Percentiles rank a stretch among this genome's conserved stretches.
Evolutionary conservation across 129 eudicot species (phyloP).

Genomic region (Flaveria brownii): DNA sequence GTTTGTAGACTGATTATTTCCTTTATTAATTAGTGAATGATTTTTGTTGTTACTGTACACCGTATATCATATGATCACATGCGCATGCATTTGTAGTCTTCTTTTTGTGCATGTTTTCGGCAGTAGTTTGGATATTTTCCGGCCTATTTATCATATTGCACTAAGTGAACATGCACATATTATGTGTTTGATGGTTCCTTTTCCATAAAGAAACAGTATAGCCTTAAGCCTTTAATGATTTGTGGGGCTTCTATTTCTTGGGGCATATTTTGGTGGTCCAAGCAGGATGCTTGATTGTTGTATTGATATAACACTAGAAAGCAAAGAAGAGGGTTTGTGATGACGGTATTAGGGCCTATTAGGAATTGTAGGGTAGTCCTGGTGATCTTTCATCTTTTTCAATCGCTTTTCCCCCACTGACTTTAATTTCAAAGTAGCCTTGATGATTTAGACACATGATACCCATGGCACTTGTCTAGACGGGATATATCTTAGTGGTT

Average conservation of each 20-base stretch:
- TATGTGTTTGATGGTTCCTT: slow-evolving; percentile 31
- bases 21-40: slow-evolving; percentile 24
- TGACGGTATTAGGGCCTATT: slow-evolving; percentile 21
- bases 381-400: slow-evolving; percentile 3
- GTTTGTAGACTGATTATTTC: slow-evolving; percentile 25
- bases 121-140: slow-evolving; percentile 17
- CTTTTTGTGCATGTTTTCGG: slow-evolving; percentile 23
- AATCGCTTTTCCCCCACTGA: slow-evolving; percentile 8
- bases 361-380: slow-evolving; percentile 21
- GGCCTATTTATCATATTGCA: slow-evolving; percentile 31
- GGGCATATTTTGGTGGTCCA: slow-evolving; percentile 32
- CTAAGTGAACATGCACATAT: slow-evolving; percentile 28
- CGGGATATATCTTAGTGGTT: slow-evolving; percentile 9
- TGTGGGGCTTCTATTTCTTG: slow-evolving; percentile 24
- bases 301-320: slow-evolving; percentile 14
- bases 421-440: slow-evolving; percentile 21
- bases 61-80: slow-evolving; percentile 18
- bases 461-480: slow-evolving; percentile 2
- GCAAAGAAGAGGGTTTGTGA: slow-evolving; percentile 21
- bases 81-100: slow-evolving; percentile 28
- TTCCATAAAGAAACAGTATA: slow-evolving; percentile 23
- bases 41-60: slow-evolving; percentile 30
- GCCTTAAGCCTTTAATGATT: slow-evolving; percentile 21
- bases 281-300: slow-evolving; percentile 30
- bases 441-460: slow-evolving; percentile 26